Evolutionary conservation across 371 early-diverging fungal genomes (phyloP).

Genomic region (Mucor indicus): DNA sequence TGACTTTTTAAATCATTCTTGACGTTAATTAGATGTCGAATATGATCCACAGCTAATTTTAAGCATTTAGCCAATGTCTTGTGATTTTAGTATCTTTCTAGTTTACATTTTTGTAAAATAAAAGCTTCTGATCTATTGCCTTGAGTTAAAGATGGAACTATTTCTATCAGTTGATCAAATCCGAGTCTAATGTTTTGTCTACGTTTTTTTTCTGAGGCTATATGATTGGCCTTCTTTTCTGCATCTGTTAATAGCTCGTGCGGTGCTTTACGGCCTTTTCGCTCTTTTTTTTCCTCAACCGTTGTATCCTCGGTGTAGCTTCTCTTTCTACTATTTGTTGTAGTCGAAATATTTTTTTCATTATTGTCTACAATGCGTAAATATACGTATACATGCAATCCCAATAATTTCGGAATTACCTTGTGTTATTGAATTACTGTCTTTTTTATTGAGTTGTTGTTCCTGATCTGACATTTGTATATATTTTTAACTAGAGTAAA

Average conservation of each 20-base stretch:
- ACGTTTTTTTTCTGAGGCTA: constrained; percentile 90
- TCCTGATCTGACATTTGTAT: too few species aligned
- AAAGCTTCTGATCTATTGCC: constrained; percentile 62
- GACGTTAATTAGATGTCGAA: constrained; percentile 31
- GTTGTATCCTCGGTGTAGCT: neutral
- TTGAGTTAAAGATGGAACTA: constrained; percentile 74
- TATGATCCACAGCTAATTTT: constrained; percentile 38
- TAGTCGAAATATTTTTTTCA: too few species aligned
- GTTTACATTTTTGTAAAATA: constrained; percentile 58
- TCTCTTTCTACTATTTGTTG: too few species aligned
- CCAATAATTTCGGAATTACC: too few species aligned
- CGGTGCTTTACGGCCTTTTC: constrained; percentile 40
- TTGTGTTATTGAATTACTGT: too few species aligned
- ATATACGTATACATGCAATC: too few species aligned
- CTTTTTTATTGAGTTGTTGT: too few species aligned
- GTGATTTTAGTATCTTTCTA: neutral
- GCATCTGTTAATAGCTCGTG: constrained; percentile 83
- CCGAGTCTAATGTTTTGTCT: constrained; percentile 82
- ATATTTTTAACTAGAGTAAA: too few species aligned
- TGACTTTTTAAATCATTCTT: constrained; percentile 43
- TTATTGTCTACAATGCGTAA: too few species aligned
- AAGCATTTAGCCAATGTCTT: neutral
- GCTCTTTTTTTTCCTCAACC: constrained; percentile 14
- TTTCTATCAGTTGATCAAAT: constrained; percentile 77
- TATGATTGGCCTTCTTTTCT: constrained; percentile 95